These are phyloP conservation scores for Fusarium pseudograminearum DNA, from an alignment of 2,329 filamentous ascomycete genomes.

Conservation along the genomic window DNA sequence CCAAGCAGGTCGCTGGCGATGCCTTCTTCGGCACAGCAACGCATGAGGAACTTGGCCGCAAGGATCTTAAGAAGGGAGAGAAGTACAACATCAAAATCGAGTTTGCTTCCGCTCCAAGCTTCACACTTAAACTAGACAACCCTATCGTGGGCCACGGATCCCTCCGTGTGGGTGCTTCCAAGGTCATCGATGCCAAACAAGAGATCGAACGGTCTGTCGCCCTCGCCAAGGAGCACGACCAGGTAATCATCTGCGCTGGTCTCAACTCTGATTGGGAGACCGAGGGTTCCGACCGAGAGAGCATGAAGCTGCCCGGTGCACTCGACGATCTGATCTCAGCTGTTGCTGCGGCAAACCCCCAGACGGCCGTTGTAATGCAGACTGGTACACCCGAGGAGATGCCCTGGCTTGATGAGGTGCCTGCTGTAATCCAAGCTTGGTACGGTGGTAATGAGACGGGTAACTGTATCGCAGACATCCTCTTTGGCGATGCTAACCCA, in stretches of 20 bases:
- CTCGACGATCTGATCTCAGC: slow-evolving; percentile 77
- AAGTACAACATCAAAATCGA: slow-evolving; percentile 70
- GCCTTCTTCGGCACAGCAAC: slow-evolving; percentile 75
- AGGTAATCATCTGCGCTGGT: slow-evolving; percentile 82
- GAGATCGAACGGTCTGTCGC: slow-evolving; percentile 75
- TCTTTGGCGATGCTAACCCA: slow-evolving; percentile 80
- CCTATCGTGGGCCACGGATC: slow-evolving; percentile 69
- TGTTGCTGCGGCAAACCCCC: slow-evolving; percentile 74
- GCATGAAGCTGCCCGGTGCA: slow-evolving; percentile 80
- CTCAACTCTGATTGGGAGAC: slow-evolving; percentile 86
- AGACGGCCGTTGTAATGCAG: slow-evolving; percentile 79
- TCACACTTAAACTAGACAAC: slow-evolving; percentile 63
- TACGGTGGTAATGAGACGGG: slow-evolving; percentile 90
- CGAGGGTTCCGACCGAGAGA: slow-evolving; percentile 81
- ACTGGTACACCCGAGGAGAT: slow-evolving; percentile 80
- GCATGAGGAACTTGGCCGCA: slow-evolving; percentile 70
- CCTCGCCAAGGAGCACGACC: slow-evolving; percentile 76
- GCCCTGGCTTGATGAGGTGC: slow-evolving; percentile 72
- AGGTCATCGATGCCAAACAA: slow-evolving; percentile 66
- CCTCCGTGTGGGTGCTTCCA: slow-evolving; percentile 71
- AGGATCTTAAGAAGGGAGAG: slow-evolving; percentile 69
- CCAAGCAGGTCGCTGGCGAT: slow-evolving; percentile 70
- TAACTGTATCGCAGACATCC: slow-evolving; percentile 81
- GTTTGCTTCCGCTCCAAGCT: slow-evolving; percentile 70
- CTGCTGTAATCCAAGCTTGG: slow-evolving; percentile 80